These are phyloP conservation scores for Aspergillus sp. DNA, from an alignment of 2,329 filamentous ascomycete genomes.

Conservation along the genomic window DNA sequence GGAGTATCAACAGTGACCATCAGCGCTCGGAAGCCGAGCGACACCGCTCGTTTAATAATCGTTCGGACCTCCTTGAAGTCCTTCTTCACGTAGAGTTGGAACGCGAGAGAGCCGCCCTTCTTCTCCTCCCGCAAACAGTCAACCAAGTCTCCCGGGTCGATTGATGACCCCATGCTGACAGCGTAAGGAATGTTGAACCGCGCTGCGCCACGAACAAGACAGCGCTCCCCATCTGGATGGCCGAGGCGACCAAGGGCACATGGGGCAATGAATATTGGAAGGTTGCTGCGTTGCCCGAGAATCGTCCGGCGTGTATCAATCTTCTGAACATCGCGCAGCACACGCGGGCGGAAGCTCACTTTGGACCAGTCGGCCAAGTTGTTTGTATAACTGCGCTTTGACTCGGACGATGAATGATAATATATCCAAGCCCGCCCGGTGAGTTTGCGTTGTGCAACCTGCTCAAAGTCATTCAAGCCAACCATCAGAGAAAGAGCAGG, in stretches of 20 bases:
- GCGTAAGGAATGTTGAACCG: not conserved
- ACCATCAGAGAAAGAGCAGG: too few relatives aligned
- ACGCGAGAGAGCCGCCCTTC: not conserved
- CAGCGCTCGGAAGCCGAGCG: not conserved
- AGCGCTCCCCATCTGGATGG: not conserved
- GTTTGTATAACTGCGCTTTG: constrained; percentile 54
- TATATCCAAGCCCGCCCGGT: constrained; percentile 67
- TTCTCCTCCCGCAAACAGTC: not conserved
- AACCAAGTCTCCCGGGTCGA: not conserved
- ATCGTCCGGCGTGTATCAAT: not conserved
- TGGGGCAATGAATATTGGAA: constrained; percentile 1
- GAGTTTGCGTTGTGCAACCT: constrained; percentile 54
- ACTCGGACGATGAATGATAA: constrained; percentile 43
- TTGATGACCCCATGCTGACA: not conserved
- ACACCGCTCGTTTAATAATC: not conserved
- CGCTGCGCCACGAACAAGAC: not conserved
- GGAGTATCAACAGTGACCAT: not conserved
- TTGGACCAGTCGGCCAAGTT: not conserved
- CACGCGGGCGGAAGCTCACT: not conserved
- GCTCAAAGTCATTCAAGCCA: not conserved
- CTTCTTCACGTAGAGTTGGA: not conserved
- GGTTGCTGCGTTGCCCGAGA: not conserved
- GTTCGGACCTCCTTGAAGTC: not conserved
- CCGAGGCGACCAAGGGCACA: not conserved
- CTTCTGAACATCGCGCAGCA: not conserved